Evolutionary conservation across 805 yeast species (phyloP).

Genomic region (Kluyveromyces nonfermentans): DNA sequence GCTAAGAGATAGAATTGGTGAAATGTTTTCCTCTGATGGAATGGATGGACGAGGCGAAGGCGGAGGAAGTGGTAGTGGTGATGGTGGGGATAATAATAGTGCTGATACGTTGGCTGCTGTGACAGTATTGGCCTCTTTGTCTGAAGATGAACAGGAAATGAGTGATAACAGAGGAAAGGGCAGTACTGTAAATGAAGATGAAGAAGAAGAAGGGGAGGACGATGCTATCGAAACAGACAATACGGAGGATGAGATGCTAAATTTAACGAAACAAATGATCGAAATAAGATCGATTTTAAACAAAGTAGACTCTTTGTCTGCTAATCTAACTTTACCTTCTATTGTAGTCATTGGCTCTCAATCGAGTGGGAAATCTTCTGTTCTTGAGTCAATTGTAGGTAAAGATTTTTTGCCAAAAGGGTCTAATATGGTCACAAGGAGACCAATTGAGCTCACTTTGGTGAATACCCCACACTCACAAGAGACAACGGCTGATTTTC

Average conservation of each 20-base stretch:
- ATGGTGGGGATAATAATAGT: constrained; percentile 33
- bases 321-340: constrained; percentile 77
- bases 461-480: constrained; percentile 77
- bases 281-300: constrained; percentile 78
- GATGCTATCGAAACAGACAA: constrained; percentile 46
- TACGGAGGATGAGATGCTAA: constrained; percentile 74
- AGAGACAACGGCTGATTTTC: constrained; percentile 87
- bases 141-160: constrained; percentile 6
- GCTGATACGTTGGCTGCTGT: constrained; percentile 41
- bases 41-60: constrained; percentile 12
- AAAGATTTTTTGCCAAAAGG: constrained; percentile 97
- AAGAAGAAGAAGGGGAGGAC: constrained; percentile 39
- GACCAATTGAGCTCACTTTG: constrained; percentile 92
- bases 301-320: constrained; percentile 61
- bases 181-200: too few species aligned
- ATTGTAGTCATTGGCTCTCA: constrained; percentile 97
- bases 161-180: constrained; percentile 10
- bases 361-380: constrained; percentile 95
- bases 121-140: constrained; percentile 22
- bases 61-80: constrained; percentile 27
- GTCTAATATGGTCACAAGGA: constrained; percentile 92
- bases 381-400: constrained; percentile 93
- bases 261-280: constrained; percentile 90
- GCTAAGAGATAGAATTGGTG: constrained; percentile 34
- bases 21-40: constrained; percentile 15